Evolutionary conservation across 2,329 filamentous ascomycete genomes (phyloP), one percentile per base, ranked within the genome.

Genomic region (Xenosphaeropsis pyriputrescens): DNA sequence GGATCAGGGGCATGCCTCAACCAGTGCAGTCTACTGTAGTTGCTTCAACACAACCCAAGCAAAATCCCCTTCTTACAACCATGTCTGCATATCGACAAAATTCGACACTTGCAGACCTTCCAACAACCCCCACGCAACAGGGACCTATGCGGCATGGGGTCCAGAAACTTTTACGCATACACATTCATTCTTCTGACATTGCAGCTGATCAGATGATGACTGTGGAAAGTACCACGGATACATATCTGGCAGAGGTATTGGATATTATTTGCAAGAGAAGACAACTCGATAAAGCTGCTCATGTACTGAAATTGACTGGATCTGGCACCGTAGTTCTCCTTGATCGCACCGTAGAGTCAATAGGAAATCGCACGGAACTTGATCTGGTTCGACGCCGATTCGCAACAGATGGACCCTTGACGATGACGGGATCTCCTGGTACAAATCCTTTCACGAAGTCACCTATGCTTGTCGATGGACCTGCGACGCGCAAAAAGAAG

Each of bases 201-300:
- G 69, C 79, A 7, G 74, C 82, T 34, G 79, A 80, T n/a, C 79
- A 80, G 50, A 75, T 77, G 61, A 70, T 85, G 17, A 79, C 76
- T 2, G 62, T 88, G 14, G 75, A 83, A 43, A 82, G 85, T 34
- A 88, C 80, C 0, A 85, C 81, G 0, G 82, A 89, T 47, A 89
- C 79, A 19, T 91, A 88, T 54, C 72, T 91, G 33, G 82, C 80
- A 32, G 83, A 91, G 55, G 75, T 91, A 18, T 74, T 89, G 37
- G 83, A 89, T 51, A 67, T 76, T 45, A 78, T 84, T 2, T 91
- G 84, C 55, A 72, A 77, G 32, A 84, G 83, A 57, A 68, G 85
- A 32, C 75, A 83, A 41, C 64, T 91, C 0, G 85, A 91, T 54
- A 85, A 86, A 61, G 79, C 70, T 14, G 74, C 79, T 40, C 83